Evolutionary conservation across 2,329 filamentous ascomycete genomes (phyloP).

Genomic region (Clonostachys sp.): DNA sequence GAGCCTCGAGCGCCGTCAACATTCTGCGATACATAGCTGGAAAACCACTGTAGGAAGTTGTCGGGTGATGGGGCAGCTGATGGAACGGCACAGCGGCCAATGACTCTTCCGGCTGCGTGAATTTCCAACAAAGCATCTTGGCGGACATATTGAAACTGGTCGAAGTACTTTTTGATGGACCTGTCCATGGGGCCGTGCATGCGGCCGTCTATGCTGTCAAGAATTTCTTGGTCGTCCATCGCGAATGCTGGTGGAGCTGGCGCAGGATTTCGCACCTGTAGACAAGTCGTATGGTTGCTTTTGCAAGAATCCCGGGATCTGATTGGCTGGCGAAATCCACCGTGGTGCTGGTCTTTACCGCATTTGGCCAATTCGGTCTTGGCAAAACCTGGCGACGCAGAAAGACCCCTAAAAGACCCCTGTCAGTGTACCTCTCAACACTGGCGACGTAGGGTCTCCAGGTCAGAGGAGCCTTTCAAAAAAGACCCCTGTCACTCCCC

Average conservation of each 20-base stretch:
- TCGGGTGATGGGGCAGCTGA: conserved; percentile 6
- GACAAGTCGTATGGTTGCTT: too few relatives aligned
- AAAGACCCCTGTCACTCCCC: too few relatives aligned
- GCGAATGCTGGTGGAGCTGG: conserved; percentile 1
- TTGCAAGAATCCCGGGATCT: too few relatives aligned
- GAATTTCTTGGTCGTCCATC: conserved; percentile 7
- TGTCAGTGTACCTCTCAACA: too few relatives aligned
- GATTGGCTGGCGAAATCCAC: too few relatives aligned
- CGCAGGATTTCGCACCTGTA: conserved; percentile 1
- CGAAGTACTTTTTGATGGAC: conserved; percentile 9
- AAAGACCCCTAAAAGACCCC: too few relatives aligned
- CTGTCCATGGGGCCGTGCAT: conserved; percentile 10
- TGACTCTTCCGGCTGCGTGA: background rate
- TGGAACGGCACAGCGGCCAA: conserved; percentile 5
- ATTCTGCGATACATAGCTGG: conserved; percentile 4
- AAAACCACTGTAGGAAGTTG: conserved; percentile 10
- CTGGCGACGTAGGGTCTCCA: too few relatives aligned
- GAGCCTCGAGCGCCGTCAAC: conserved; percentile 6
- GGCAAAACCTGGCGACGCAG: too few relatives aligned
- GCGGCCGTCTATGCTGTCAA: conserved; percentile 7
- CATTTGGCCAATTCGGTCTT: too few relatives aligned
- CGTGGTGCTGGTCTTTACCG: too few relatives aligned
- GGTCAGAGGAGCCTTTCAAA: too few relatives aligned
- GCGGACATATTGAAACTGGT: conserved; percentile 4
- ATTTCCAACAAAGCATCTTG: conserved; percentile 6